Evolutionary conservation across 2,329 filamentous ascomycete genomes (phyloP).

Genomic region (Sodiomyces alkalinus): DNA sequence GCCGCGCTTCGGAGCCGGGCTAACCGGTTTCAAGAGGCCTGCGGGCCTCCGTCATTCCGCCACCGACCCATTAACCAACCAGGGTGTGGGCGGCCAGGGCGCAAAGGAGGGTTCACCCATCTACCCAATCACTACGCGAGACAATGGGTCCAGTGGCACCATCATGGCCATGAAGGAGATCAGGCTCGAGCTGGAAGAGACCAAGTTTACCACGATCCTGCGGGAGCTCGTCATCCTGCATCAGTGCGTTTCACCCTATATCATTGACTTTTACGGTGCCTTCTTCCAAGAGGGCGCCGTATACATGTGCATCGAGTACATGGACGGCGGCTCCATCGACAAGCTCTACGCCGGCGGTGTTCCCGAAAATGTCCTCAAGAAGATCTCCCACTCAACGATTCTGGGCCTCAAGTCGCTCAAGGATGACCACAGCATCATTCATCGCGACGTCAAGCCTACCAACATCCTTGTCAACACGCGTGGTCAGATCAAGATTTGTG

Average conservation of each 20-base stretch:
- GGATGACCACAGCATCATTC: slow-evolving; percentile 98
- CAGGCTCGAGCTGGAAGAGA: slow-evolving; percentile 83
- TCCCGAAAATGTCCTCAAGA: slow-evolving; percentile 73
- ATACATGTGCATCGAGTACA: slow-evolving; percentile 98
- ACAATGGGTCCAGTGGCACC: slow-evolving; percentile 46
- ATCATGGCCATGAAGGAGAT: slow-evolving; percentile 99
- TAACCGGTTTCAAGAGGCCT: slow-evolving; percentile 30
- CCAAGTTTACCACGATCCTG: slow-evolving; percentile 91
- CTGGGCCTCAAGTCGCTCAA: slow-evolving; percentile 88
- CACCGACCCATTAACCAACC: slow-evolving; percentile 16
- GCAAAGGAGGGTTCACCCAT: slow-evolving; percentile 10
- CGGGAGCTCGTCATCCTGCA: slow-evolving; percentile 96
- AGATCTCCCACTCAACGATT: slow-evolving; percentile 79
- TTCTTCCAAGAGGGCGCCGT: slow-evolving; percentile 98
- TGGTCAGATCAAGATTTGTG: slow-evolving; percentile 94
- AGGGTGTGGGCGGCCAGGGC: slow-evolving; percentile 3
- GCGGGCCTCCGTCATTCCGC: slow-evolving; percentile 20
- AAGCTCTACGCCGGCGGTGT: slow-evolving; percentile 87
- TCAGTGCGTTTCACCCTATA: slow-evolving; percentile 86
- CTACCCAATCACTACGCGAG: no score
- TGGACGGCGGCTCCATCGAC: slow-evolving; percentile 97
- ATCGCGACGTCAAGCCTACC: slow-evolving; percentile 97
- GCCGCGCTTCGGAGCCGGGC: slow-evolving; percentile 43
- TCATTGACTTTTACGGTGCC: slow-evolving; percentile 96
- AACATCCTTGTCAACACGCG: slow-evolving; percentile 86